Conservation (phyloP, 371 early-diverging fungal genomes). For the Rhizopus microsporus region DNA sequence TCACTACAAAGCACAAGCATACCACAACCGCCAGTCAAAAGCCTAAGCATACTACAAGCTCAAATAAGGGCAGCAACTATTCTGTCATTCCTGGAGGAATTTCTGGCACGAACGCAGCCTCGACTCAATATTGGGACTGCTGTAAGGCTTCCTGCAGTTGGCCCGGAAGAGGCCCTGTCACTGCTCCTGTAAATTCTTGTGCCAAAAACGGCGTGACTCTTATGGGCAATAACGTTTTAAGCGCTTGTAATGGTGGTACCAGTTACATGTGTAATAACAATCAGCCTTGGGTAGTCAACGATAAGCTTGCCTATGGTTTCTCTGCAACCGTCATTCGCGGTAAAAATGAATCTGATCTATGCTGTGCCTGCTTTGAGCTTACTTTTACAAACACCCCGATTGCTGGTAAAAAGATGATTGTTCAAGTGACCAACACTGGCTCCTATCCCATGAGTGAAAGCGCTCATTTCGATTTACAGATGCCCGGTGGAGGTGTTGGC, state of each 20-base stretch:
- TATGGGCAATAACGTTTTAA: constrained; percentile 24
- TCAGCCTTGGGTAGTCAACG: constrained; percentile 46
- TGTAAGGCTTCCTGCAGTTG: constrained; percentile 52
- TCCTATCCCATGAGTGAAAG: constrained; percentile 37
- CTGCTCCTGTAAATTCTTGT: constrained; percentile 37
- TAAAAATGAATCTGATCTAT: constrained; percentile 32
- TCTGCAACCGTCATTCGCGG: constrained; percentile 44
- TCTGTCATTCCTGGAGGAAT: constrained; percentile 24
- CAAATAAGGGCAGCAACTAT: constrained; percentile 13
- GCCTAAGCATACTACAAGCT: constrained; percentile 15
- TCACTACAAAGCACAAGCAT: background rate
- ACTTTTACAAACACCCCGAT: constrained; percentile 40
- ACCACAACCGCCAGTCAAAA: constrained; percentile 21
- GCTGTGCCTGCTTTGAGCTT: constrained; percentile 51
- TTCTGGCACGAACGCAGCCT: constrained; percentile 33
- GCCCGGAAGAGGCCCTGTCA: constrained; percentile 37
- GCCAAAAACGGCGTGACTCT: constrained; percentile 34
- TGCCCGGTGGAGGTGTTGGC: constrained; percentile 55
- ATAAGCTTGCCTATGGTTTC: constrained; percentile 47
- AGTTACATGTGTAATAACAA: constrained; percentile 37
- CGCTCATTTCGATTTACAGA: constrained; percentile 47
- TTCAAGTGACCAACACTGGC: constrained; percentile 54
- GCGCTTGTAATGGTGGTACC: constrained; percentile 42
- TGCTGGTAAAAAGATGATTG: constrained; percentile 46
- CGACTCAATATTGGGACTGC: constrained; percentile 55